Evolutionary conservation across 345 rosid species (phyloP), one percentile per base, ranked within the genome.

Genomic region (Syzygium jambos): DNA sequence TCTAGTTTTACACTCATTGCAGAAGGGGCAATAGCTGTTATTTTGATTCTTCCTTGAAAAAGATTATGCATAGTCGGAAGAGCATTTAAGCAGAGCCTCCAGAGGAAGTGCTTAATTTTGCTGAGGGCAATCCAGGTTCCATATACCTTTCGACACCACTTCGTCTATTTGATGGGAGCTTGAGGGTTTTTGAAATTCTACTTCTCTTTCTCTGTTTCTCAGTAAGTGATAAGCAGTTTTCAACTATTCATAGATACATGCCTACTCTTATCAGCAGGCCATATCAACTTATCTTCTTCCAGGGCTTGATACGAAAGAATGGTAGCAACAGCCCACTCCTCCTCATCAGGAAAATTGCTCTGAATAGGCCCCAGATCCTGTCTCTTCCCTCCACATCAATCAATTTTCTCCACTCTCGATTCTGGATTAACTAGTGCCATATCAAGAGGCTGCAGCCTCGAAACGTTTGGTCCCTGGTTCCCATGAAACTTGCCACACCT

Each of bases 1-100:
- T 63, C 38, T 63, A 6, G 10, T 12, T 15, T 52, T 19, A 14
- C 77, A 63, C 10, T 14, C 34, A 61, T 59, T 6, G 2, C 0
- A 59, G 4, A 59, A 27, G 30, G 68, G 61, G n/a, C 61, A 34
- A 34, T 56, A 56, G 1, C 2, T 23, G 1, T 23, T 56, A 23
- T 0, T 5, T 56, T 23, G 6, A 4, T 56, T 0, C 2, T 23
- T 56, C 0, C 23, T 2, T 4, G 3, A 56, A 56, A 56, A 56
- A 9, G 1, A 23, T 56, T 56, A 56, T 56, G 13, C 3, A 56
- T 0, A 1, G 0, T 0, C 4, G 2, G 14, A 23, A 23, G n/a
- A 4, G 0, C 5, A 22, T 22, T 55, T 38, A 38, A 38, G 41
- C 41, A 38, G 41, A 38, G 41, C 41, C 41, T 38, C 41, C 41